Evolutionary conservation across 495 filamentous ascomycete species (phyloP).

Genomic region (Emericellopsis terricola): DNA sequence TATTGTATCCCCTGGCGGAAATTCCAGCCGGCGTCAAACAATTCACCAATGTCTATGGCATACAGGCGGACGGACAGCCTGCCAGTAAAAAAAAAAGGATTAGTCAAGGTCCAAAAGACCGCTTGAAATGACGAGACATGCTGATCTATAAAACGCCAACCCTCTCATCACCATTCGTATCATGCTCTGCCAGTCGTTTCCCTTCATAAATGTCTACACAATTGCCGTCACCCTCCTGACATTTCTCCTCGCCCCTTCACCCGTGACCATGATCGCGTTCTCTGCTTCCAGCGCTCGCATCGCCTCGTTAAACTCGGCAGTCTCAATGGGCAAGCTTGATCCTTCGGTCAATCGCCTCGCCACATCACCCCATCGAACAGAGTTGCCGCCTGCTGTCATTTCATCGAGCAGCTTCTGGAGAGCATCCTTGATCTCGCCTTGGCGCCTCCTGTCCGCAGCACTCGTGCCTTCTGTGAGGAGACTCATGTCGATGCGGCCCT

Average conservation of each 20-base stretch:
- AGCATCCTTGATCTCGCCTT: conserved; percentile 69
- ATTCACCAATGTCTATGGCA: too few species aligned
- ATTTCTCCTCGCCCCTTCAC: conserved; percentile 67
- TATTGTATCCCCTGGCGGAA: too few species aligned
- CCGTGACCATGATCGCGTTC: conserved; percentile 60
- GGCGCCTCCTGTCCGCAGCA: conserved; percentile 61
- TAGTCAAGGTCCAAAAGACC: too few species aligned
- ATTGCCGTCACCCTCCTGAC: conserved; percentile 54
- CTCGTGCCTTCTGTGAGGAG: conserved; percentile 83
- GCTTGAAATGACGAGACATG: too few species aligned
- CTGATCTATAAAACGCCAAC: too few species aligned
- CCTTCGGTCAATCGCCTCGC: conserved; percentile 55
- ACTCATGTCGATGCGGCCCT: conserved; percentile 92
- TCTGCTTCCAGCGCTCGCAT: conserved; percentile 69
- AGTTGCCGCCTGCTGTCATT: conserved; percentile 44
- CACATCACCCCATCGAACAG: conserved; percentile 62
- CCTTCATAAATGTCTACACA: conserved; percentile 15
- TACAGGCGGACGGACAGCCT: too few species aligned
- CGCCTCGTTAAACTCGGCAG: conserved; percentile 62
- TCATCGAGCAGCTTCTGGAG: conserved; percentile 62
- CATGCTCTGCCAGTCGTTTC: not conserved
- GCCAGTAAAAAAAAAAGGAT: too few species aligned
- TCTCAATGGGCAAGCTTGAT: conserved; percentile 54
- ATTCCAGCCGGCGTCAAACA: too few species aligned
- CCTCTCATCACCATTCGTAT: too few species aligned